These are phyloP conservation scores for Solanum microdontum DNA, from an alignment of 257 asterid species.

Conservation along the genomic window DNA sequence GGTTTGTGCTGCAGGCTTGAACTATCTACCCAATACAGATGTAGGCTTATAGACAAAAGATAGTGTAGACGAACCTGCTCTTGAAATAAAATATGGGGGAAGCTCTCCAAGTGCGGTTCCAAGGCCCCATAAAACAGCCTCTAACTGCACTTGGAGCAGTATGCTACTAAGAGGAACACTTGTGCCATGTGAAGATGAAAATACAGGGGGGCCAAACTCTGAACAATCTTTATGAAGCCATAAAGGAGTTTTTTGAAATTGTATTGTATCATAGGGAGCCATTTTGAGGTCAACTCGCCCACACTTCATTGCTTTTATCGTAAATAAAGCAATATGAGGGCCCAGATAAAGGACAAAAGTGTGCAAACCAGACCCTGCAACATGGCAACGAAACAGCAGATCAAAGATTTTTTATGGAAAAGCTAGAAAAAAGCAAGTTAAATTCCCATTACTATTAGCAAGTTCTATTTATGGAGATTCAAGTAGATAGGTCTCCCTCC, in stretches of 20 bases:
- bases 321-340: conserved; percentile 85
- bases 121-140: conserved; percentile 80
- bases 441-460: background rate
- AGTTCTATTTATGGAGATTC: background rate
- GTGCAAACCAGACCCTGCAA: conserved; percentile 87
- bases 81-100: conserved; percentile 90
- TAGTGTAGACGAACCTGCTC: conserved; percentile 55
- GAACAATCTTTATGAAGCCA: conserved; percentile 88
- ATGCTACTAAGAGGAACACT: conserved; percentile 71
- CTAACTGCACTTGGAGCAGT: conserved; percentile 84
- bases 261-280: conserved; percentile 90
- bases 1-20: background rate
- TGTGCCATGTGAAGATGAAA: conserved; percentile 41
- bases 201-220: conserved; percentile 66
- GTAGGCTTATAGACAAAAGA: background rate
- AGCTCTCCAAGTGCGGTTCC: conserved; percentile 97
- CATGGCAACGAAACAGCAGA: background rate
- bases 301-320: conserved; percentile 76
- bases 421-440: background rate
- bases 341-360: conserved; percentile 91
- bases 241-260: conserved; percentile 50
- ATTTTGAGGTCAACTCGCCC: conserved; percentile 84
- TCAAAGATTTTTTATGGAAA: background rate
- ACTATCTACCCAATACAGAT: background rate
- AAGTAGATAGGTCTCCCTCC: background rate